Base-by-base conservation (phyloP, 2,329 filamentous ascomycete genomes). In the Aspergillus ustus region DNA sequence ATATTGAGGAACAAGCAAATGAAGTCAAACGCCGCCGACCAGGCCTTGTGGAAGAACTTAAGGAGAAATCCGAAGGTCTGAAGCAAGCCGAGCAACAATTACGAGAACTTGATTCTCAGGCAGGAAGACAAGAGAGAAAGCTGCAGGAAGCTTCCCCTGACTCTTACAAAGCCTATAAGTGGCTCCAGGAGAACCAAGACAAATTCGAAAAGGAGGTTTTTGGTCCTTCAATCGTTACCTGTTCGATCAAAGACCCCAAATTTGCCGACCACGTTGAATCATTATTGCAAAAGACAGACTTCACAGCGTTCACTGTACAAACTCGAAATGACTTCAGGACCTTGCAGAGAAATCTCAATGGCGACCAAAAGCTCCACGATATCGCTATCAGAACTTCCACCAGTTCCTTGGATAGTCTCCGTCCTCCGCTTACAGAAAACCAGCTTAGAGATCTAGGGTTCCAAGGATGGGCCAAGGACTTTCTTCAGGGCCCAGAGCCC, bases 381-480 rank as follows among this genome's bases (percentile, higher is more conserved):
- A 79, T 97, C 46, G 87, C 87, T 50, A 87, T 96, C 63, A 89
- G 90, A 64, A 88, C 86, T 0, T 87, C 85, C 60, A 75, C 81
- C 0, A 78, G 81, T 17, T 75, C 84, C 2, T 75, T 92, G 8
- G 77, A 82, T 4, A 75, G 81, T 1, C 90, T 89, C 67, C 79
- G 72, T 52, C 70, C 85, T 7, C 85, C 86, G 0, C 70, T 91
- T 5, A 78, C 84, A 0, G 68, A 73, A 6, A 81, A 87, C 8
- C 81, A 91, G 56, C 76, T 92, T 59, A 70, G 56, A 62, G 70
- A 45, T 61, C 87, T 75, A 40, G 92, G 92, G 0, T 85, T 99
- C 53, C 90, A 96, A 65, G 88, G 89, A 2, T 97, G 91, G 79
- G 88, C 92, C 0, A 82, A 91, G 28, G 91, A 98, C 71, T 91